Percentiles rank a stretch among this genome's conserved stretches.
Conservation (phyloP, 371 early-diverging fungal species). For the Mucor sp. region DNA sequence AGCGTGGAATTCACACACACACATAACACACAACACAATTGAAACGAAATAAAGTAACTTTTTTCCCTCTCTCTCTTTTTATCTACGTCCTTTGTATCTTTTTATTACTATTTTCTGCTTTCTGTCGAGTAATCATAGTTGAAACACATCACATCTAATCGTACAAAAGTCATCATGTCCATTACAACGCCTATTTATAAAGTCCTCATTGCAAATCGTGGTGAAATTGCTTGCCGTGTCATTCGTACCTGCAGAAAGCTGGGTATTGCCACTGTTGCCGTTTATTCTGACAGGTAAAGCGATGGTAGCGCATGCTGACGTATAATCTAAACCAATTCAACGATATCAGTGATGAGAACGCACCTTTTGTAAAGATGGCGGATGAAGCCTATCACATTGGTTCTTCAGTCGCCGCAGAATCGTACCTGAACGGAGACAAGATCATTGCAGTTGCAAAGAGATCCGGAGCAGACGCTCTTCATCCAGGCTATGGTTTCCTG, state of each 20-base stretch:
- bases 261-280: constrained; percentile 91
- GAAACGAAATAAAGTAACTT: neutral
- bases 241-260: constrained; percentile 83
- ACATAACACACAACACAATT: constrained; percentile 2
- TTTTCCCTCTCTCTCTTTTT: neutral
- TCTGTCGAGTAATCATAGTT: neutral
- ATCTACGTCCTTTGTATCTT: neutral
- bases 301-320: neutral
- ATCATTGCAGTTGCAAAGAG: constrained; percentile 59
- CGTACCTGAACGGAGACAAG: constrained; percentile 70
- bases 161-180: neutral
- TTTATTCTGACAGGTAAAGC: constrained; percentile 84
- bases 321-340: constrained; percentile 10
- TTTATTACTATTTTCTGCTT: neutral
- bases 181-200: constrained; percentile 68
- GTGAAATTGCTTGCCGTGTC: constrained; percentile 95
- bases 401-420: constrained; percentile 70
- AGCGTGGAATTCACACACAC: constrained; percentile 16
- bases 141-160: neutral
- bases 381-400: constrained; percentile 81
- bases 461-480: constrained; percentile 79
- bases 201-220: constrained; percentile 96
- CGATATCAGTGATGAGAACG: constrained; percentile 70
- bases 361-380: constrained; percentile 83
- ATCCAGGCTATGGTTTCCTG: constrained; percentile 92